A percentile compares a stretch with the other conserved stretches of the same genome.
phyloP scores from a whole-genome alignment of 805 yeast genomes.

The Pichia exigua region DNA sequence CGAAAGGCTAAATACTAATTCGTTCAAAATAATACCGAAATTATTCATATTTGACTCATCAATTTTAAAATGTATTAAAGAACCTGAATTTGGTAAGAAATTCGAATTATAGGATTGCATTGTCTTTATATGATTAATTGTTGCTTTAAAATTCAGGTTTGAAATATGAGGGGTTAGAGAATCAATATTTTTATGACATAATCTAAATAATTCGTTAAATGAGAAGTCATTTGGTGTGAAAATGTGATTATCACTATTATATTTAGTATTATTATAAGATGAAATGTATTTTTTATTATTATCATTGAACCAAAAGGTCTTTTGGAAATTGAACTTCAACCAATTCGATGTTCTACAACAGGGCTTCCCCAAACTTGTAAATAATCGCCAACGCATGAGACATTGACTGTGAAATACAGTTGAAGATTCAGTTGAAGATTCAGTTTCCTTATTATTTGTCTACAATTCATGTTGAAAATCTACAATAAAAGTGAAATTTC shows the following conservation, averaged over 20 bases:
- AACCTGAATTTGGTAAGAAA: slow-evolving; percentile 9
- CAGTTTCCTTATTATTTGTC: too few relatives aligned
- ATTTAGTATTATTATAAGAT: neutral
- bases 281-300: neutral
- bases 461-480: neutral
- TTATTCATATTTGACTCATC: neutral
- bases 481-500: neutral
- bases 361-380: neutral
- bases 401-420: neutral
- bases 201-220: neutral
- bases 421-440: neutral
- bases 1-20: slow-evolving; percentile 7
- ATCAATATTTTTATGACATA: neutral
- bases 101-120: neutral
- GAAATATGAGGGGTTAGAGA: neutral
- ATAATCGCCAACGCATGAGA: neutral
- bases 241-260: neutral
- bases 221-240: slow-evolving; percentile 7
- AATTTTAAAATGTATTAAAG: slow-evolving; percentile 11
- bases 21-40: slow-evolving; percentile 13
- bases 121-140: slow-evolving; percentile 3
- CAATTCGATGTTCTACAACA: neutral
- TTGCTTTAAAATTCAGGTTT: neutral
- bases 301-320: neutral
- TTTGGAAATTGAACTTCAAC: neutral